Evolutionary conservation across 108 stramenopile species (phyloP).

Genomic region (Cyclotella cryptica): DNA sequence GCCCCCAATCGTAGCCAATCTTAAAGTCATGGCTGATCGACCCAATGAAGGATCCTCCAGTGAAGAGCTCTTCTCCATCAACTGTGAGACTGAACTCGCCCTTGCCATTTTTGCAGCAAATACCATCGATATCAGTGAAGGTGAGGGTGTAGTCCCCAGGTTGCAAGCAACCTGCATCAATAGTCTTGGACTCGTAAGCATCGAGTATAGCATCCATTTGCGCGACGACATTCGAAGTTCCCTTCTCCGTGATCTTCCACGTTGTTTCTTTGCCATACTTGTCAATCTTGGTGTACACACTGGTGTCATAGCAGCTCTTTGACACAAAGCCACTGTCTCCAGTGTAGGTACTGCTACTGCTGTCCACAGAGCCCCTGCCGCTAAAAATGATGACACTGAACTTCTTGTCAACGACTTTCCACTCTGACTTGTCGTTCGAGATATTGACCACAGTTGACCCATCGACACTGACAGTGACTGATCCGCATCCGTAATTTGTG

Average conservation of each 20-base stretch:
- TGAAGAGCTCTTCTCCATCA: conserved; percentile 42
- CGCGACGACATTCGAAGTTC: not conserved
- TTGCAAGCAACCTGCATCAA: not conserved
- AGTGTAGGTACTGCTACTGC: not conserved
- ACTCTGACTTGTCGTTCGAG: not conserved
- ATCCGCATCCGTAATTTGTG: not conserved
- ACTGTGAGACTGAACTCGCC: conserved; percentile 38
- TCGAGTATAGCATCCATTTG: not conserved
- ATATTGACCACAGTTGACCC: not conserved
- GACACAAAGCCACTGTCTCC: conserved; percentile 11
- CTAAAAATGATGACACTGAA: conserved; percentile 1
- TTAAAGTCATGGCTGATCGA: conserved; percentile 24
- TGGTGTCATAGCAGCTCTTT: conserved; percentile 3
- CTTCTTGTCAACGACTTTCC: conserved; percentile 1
- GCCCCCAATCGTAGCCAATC: conserved; percentile 33
- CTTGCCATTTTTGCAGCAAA: conserved; percentile 40
- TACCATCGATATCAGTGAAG: conserved; percentile 33
- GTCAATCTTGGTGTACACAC: conserved; percentile 4
- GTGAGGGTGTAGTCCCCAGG: not conserved
- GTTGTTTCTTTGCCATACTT: conserved; percentile 5
- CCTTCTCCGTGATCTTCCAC: not conserved
- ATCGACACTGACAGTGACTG: not conserved
- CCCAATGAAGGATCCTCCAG: conserved; percentile 29
- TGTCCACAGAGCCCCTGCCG: not conserved
- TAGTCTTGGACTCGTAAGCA: not conserved